phyloP scores from a whole-genome alignment of 2,329 filamentous ascomycete genomes.

The Camillea tinctor region DNA sequence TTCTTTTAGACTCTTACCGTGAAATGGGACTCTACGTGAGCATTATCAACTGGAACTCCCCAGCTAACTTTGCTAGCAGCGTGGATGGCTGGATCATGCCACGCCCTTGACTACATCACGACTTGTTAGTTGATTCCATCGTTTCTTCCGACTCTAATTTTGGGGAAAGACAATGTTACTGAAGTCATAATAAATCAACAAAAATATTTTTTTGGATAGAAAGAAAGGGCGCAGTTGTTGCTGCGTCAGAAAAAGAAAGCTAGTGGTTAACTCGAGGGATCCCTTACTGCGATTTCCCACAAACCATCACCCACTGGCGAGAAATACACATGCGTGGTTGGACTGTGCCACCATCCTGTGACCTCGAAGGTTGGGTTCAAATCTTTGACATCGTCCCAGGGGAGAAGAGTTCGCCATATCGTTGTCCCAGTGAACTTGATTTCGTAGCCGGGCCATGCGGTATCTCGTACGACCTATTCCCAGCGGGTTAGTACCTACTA shows the following conservation, averaged over 20 bases:
- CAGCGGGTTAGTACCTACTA: slow-evolving; percentile 34
- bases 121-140: background rate
- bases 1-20: slow-evolving; percentile 28
- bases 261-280: background rate
- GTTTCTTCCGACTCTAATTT: background rate
- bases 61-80: slow-evolving; percentile 30
- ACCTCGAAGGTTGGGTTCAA: slow-evolving; percentile 24
- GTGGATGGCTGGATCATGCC: slow-evolving; percentile 25
- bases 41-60: slow-evolving; percentile 29
- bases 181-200: background rate
- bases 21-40: slow-evolving; percentile 27
- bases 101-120: slow-evolving; percentile 18
- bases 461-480: slow-evolving; percentile 25
- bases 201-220: too few species aligned
- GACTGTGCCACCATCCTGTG: slow-evolving; percentile 31
- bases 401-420: slow-evolving; percentile 46
- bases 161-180: background rate
- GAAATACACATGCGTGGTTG: slow-evolving; percentile 29
- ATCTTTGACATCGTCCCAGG: slow-evolving; percentile 34
- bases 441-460: slow-evolving; percentile 26
- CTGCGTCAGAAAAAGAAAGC: background rate
- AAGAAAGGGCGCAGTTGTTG: background rate
- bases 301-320: slow-evolving; percentile 29
- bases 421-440: slow-evolving; percentile 40
- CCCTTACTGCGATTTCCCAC: slow-evolving; percentile 25